phyloP scores from a whole-genome alignment of 2,329 filamentous ascomycete genomes.

The Calonectria ilicicola region DNA sequence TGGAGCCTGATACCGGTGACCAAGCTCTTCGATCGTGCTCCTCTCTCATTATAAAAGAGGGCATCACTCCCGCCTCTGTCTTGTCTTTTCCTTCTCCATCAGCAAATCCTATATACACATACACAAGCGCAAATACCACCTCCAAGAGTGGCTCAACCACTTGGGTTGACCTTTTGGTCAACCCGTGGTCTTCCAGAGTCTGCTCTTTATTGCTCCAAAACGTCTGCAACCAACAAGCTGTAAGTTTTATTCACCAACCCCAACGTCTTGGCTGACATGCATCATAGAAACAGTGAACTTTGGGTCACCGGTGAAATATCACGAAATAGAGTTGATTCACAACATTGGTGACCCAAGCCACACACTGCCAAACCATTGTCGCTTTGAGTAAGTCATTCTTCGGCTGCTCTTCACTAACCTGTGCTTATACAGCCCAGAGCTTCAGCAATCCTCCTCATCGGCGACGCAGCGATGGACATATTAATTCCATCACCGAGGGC shows the following conservation, averaged over 20 bases:
- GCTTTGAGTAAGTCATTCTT: not conserved
- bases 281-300: not conserved
- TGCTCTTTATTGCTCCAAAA: not conserved
- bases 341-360: not conserved
- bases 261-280: not conserved
- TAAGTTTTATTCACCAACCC: not conserved
- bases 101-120: not conserved
- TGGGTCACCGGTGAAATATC: not conserved
- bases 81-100: not conserved
- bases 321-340: not conserved
- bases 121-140: not conserved
- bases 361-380: no score
- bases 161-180: not conserved
- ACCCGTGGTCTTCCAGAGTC: not conserved
- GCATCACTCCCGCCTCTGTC: not conserved
- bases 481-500: no score
- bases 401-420: not conserved
- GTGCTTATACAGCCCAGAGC: not conserved
- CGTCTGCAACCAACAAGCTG: not conserved
- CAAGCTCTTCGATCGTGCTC: not conserved
- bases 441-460: no score
- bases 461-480: no score
- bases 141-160: not conserved
- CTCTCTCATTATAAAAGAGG: not conserved
- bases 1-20: not conserved